Conservation (phyloP, 1,139 yeast species). For the Meyerozyma athensensis region DNA sequence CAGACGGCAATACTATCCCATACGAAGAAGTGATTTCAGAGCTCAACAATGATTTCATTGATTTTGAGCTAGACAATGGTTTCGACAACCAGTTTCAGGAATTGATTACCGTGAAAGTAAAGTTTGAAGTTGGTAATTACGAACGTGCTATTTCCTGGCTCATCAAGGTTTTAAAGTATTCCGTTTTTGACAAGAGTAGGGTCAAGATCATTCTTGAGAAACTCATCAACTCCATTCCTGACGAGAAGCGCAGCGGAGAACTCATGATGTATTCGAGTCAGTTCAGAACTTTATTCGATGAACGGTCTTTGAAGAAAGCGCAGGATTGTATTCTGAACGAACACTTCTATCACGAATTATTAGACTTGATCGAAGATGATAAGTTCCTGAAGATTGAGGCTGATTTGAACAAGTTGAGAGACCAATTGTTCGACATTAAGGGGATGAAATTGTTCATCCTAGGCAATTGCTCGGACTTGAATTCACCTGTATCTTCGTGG, state of each 20-base stretch:
- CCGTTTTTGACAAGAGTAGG: conserved; percentile 70
- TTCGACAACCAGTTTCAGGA: conserved; percentile 63
- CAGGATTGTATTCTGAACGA: conserved; percentile 67
- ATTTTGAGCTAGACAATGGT: conserved; percentile 51
- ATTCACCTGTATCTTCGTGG: conserved; percentile 66
- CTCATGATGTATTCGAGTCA: conserved; percentile 63
- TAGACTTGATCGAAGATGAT: conserved; percentile 50
- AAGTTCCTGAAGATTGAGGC: conserved; percentile 40
- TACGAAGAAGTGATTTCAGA: conserved; percentile 72
- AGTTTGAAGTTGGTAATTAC: conserved; percentile 62
- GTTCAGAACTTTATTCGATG: conserved; percentile 48
- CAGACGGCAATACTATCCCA: conserved; percentile 50
- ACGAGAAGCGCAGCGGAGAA: conserved; percentile 74
- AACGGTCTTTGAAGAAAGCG: conserved; percentile 60
- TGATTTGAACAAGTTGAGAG: conserved; percentile 56
- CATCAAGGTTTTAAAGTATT: conserved; percentile 54
- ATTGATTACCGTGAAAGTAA: conserved; percentile 54
- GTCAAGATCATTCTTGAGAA: conserved; percentile 70
- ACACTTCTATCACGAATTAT: conserved; percentile 45
- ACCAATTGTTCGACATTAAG: conserved; percentile 49
- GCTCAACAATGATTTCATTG: conserved; percentile 70
- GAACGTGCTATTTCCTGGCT: conserved; percentile 73
- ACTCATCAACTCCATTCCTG: conserved; percentile 70
- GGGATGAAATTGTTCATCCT: conserved; percentile 66
- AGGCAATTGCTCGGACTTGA: conserved; percentile 57